Percentiles rank a stretch among this genome's conserved stretches.
These are phyloP conservation scores for Lablab purpureus DNA, from an alignment of 306 rosid genomes.

Conservation along the genomic window DNA sequence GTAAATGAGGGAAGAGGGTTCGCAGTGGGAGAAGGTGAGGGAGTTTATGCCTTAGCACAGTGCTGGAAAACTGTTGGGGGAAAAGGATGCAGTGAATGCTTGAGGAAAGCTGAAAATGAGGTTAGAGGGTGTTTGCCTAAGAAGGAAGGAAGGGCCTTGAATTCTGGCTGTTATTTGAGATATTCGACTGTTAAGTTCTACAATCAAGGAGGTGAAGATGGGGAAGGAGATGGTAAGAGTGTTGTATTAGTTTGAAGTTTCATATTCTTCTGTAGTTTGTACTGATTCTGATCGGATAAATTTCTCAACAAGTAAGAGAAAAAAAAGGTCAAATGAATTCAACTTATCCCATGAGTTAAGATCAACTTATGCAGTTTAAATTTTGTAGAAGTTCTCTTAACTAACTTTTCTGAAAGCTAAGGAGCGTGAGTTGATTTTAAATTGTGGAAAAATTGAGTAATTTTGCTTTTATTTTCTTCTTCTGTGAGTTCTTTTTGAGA, in stretches of 20 bases:
- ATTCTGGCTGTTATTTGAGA: constrained; percentile 31
- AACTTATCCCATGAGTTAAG: background rate
- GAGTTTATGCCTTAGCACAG: constrained; percentile 31
- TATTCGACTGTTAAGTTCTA: constrained; percentile 1
- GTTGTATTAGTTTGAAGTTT: background rate
- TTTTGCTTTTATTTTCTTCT: background rate
- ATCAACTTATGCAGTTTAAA: background rate
- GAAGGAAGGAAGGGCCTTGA: constrained; percentile 33
- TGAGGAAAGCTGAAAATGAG: constrained; percentile 29
- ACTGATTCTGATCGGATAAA: background rate
- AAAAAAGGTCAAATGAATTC: background rate
- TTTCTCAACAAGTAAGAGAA: background rate
- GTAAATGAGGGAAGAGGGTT: background rate
- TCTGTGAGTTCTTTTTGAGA: background rate
- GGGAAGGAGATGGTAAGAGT: background rate
- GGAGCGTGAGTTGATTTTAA: background rate
- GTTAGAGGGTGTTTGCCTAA: constrained; percentile 20
- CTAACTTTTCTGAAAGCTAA: background rate
- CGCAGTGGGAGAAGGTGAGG: background rate
- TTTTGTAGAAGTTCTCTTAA: background rate
- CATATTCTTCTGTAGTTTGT: background rate
- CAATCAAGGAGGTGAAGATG: constrained; percentile 8
- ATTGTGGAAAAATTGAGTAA: background rate
- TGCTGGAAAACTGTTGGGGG: constrained; percentile 11
- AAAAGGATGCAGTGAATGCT: constrained; percentile 15